Percentiles rank a stretch among this genome's conserved stretches.
Evolutionary conservation across 2,329 filamentous ascomycete genomes (phyloP).

Genomic region (Stromatinia cepivora): DNA sequence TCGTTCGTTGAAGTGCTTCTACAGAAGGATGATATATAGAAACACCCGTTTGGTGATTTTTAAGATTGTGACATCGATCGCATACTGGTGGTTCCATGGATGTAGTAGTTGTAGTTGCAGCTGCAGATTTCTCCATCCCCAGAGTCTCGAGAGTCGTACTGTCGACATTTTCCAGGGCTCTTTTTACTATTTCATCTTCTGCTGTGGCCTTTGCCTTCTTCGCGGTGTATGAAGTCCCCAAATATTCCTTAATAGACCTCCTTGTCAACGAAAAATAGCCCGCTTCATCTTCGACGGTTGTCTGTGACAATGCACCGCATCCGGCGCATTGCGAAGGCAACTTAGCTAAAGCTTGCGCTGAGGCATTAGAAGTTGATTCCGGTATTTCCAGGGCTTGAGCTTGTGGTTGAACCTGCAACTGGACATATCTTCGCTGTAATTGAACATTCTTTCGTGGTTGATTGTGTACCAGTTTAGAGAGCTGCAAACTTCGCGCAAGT

Average conservation of each 20-base stretch:
- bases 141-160: constrained; percentile 20
- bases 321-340: constrained; percentile 62
- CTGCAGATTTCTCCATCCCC: constrained; percentile 21
- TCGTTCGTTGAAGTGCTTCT: constrained; percentile 77
- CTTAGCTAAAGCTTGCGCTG: neutral
- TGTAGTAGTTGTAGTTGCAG: constrained; percentile 25
- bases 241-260: constrained; percentile 53
- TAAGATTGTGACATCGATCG: constrained; percentile 80
- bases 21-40: constrained; percentile 80
- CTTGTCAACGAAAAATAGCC: constrained; percentile 57
- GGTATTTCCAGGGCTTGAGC: neutral
- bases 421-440: constrained; percentile 22
- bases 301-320: constrained; percentile 66
- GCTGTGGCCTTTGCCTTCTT: constrained; percentile 15
- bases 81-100: constrained; percentile 60
- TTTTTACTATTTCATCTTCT: constrained; percentile 51
- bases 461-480: neutral
- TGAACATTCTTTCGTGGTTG: neutral
- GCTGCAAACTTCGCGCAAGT: constrained; percentile 13
- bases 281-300: constrained; percentile 50
- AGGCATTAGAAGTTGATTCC: neutral
- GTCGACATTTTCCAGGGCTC: constrained; percentile 34
- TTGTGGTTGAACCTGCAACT: neutral
- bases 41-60: constrained; percentile 70
- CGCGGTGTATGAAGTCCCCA: constrained; percentile 37